Conservation (phyloP, 352 stramenopile species). For the Peronospora farinosa region DNA sequence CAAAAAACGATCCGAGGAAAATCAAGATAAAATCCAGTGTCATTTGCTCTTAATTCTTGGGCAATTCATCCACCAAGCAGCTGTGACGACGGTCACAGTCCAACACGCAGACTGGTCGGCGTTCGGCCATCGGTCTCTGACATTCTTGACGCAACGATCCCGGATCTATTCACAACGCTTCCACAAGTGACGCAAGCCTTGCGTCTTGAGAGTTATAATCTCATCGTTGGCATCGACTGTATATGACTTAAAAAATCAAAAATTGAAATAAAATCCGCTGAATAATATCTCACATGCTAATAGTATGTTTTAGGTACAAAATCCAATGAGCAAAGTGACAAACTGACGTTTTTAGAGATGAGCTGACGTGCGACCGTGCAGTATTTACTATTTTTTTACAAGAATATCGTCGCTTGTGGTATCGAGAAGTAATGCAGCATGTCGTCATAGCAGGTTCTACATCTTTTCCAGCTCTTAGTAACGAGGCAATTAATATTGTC, state of each 20-base stretch:
- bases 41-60: conserved; percentile 12
- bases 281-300: conserved; percentile 3
- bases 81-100: conserved; percentile 6
- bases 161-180: conserved; percentile 64
- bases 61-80: conserved; percentile 25
- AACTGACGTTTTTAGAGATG: conserved; percentile 2
- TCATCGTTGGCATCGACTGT: conserved; percentile 88
- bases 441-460: conserved; percentile 79
- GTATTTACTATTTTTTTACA: conserved; percentile 79
- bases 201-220: conserved; percentile 77
- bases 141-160: conserved; percentile 46
- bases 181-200: conserved; percentile 66
- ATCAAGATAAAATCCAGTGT: conserved; percentile 4
- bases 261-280: background rate
- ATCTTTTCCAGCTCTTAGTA: conserved; percentile 83
- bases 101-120: conserved; percentile 38
- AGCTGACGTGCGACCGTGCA: conserved; percentile 65
- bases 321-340: too few species aligned
- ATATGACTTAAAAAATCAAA: conserved; percentile 12
- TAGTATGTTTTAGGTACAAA: too few species aligned
- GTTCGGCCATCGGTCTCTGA: conserved; percentile 21
- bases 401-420: conserved; percentile 59
- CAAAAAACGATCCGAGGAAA: background rate
- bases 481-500: conserved; percentile 74
- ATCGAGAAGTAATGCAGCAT: conserved; percentile 61